Conservation (phyloP, 2,329 filamentous ascomycete species). For the Hypoxylon sp. region DNA sequence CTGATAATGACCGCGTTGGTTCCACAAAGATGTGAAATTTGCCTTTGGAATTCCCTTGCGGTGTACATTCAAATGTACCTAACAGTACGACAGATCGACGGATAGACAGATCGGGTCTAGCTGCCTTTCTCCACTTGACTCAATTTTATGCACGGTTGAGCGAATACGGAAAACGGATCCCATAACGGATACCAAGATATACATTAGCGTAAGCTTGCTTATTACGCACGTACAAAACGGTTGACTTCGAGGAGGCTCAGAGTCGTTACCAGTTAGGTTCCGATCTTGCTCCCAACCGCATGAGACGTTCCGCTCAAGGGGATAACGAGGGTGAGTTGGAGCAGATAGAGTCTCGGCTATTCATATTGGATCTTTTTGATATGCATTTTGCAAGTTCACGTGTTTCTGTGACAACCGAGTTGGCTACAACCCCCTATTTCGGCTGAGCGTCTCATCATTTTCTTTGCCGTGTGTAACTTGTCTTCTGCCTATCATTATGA, state of each 20-base stretch:
- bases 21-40: conserved; percentile 10
- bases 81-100: background rate
- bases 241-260: background rate
- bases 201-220: background rate
- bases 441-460: too few species aligned
- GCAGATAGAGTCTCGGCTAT: too few species aligned
- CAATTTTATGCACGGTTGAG: background rate
- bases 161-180: background rate
- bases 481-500: background rate
- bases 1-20: conserved; percentile 24
- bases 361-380: too few species aligned
- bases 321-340: too few species aligned
- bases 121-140: background rate
- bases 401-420: too few species aligned
- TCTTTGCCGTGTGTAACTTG: background rate
- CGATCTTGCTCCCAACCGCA: background rate
- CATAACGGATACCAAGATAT: background rate
- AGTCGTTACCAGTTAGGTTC: background rate
- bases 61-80: background rate
- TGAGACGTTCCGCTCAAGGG: background rate
- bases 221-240: background rate
- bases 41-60: conserved; percentile 1
- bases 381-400: too few species aligned
- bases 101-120: conserved; percentile 7
- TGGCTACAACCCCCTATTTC: background rate